A percentile compares a stretch with the other conserved stretches of the same genome.
Evolutionary conservation across 345 rosid genomes (phyloP).

Genomic region (Eucalyptus regnans): DNA sequence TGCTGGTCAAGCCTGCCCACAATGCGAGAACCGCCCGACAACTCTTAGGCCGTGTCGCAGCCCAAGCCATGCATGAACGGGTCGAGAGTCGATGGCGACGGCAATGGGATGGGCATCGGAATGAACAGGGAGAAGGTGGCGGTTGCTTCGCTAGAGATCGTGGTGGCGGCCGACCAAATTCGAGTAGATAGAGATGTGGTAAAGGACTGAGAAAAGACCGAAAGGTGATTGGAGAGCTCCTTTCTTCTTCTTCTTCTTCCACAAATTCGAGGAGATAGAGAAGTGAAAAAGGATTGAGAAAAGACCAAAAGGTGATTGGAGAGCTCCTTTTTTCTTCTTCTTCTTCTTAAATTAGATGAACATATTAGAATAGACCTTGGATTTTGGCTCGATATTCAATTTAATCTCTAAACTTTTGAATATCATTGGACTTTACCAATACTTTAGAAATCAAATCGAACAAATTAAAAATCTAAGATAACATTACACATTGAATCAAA

Average conservation of each 20-base stretch:
- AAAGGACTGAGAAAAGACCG: not conserved
- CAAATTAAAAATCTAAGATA: no score
- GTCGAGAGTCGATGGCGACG: not conserved
- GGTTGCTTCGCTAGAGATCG: rapidly evolving
- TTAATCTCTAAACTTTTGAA: no score
- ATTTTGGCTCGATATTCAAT: no score
- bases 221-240: no score
- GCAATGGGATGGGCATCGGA: not conserved
- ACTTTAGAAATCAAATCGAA: rapidly evolving
- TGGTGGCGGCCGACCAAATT: not conserved
- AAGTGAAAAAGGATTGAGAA: not conserved
- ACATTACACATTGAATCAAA: rapidly evolving
- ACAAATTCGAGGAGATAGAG: not conserved
- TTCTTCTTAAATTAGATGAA: not conserved
- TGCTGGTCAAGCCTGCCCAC: not conserved
- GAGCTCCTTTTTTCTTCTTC: not conserved
- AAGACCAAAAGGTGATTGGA: not conserved
- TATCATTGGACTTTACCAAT: no score
- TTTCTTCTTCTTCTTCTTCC: no score
- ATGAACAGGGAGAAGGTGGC: not conserved
- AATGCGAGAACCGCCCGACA: not conserved
- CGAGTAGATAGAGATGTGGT: not conserved
- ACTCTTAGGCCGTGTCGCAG: not conserved
- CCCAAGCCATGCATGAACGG: not conserved
- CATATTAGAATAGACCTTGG: rapidly evolving